Conservation (phyloP, 1,139 yeast species). For the Candida glucosophila region DNA sequence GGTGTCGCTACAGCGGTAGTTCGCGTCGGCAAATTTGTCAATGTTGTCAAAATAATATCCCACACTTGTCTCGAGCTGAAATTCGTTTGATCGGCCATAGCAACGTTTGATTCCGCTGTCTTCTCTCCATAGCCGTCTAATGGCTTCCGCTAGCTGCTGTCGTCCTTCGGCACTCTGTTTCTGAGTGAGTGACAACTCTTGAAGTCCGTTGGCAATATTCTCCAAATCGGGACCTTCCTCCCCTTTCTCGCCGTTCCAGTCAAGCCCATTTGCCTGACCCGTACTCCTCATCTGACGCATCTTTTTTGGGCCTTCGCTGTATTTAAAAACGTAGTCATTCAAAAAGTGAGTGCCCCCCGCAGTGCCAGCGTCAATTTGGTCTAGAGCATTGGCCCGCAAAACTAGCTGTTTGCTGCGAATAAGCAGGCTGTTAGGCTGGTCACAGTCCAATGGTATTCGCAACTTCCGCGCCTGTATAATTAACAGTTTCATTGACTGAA, state of each 20-base stretch:
- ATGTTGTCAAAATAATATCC: conserved; percentile 70
- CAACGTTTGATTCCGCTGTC: conserved; percentile 63
- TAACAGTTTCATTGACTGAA: conserved; percentile 79
- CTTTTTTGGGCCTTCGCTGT: conserved; percentile 45
- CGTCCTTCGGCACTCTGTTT: conserved; percentile 7
- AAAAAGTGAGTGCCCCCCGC: conserved; percentile 63
- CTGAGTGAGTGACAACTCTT: conserved; percentile 4
- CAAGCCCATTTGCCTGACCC: conserved; percentile 41
- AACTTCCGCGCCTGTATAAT: conserved; percentile 63
- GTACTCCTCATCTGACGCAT: conserved; percentile 47
- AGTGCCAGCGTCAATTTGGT: conserved; percentile 53
- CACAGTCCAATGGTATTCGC: conserved; percentile 55
- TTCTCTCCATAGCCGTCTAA: conserved; percentile 52
- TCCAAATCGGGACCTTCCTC: conserved; percentile 4
- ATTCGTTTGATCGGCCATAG: conserved; percentile 58
- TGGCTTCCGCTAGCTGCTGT: conserved; percentile 57
- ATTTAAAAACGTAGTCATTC: conserved; percentile 56
- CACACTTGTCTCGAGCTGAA: conserved; percentile 78
- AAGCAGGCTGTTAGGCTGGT: conserved; percentile 38
- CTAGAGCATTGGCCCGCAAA: conserved; percentile 49
- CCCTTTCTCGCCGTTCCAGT: conserved; percentile 21
- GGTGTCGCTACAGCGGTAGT: conserved; percentile 64
- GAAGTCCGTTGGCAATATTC: conserved; percentile 6
- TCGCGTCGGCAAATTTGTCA: conserved; percentile 49
- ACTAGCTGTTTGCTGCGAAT: conserved; percentile 39